Percentiles rank a stretch among this genome's conserved stretches.
These are phyloP conservation scores for Barbatosphaeria neglecta DNA, from an alignment of 495 filamentous ascomycete genomes.

Conservation along the genomic window DNA sequence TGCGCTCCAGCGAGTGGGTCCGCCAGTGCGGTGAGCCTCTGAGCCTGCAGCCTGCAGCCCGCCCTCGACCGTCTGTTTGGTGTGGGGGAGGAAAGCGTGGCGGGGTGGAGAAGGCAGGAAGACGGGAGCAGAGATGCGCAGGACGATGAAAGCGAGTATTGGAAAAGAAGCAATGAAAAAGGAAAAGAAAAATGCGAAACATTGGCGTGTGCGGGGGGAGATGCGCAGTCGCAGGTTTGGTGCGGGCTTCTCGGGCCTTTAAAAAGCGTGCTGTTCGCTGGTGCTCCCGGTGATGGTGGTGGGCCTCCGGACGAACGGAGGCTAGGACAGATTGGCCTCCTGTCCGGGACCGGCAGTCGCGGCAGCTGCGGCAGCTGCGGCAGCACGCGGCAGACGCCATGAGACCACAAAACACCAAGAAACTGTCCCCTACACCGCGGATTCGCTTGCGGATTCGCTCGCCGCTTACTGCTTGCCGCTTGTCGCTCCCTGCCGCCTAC, in stretches of 20 bases:
- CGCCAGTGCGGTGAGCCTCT: neutral
- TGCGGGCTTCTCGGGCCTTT: constrained; percentile 2
- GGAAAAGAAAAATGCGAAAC: constrained; percentile 1
- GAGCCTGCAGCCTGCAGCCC: too few species aligned
- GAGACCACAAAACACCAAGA: constrained; percentile 4
- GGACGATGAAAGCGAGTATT: too few species aligned
- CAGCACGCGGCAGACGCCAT: constrained; percentile 9
- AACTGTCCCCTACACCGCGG: too few species aligned
- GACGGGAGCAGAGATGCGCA: neutral
- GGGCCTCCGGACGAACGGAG: constrained; percentile 41
- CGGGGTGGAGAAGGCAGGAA: too few species aligned
- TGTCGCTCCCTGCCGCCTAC: too few species aligned
- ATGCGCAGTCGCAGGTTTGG: neutral
- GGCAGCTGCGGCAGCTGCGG: constrained; percentile 3
- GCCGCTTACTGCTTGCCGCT: too few species aligned
- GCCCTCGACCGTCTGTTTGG: too few species aligned
- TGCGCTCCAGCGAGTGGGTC: neutral
- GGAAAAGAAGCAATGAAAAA: constrained; percentile 3
- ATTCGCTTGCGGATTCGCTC: too few species aligned
- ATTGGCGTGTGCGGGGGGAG: too few species aligned
- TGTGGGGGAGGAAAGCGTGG: neutral
- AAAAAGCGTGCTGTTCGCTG: too few species aligned
- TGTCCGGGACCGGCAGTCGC: constrained; percentile 10
- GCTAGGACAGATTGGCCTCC: constrained; percentile 32
- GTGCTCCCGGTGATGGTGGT: too few species aligned